Evolutionary conservation across 2,329 filamentous ascomycete genomes (phyloP), one percentile per base, ranked within the genome.

Genomic region (Aspergillus ruber): DNA sequence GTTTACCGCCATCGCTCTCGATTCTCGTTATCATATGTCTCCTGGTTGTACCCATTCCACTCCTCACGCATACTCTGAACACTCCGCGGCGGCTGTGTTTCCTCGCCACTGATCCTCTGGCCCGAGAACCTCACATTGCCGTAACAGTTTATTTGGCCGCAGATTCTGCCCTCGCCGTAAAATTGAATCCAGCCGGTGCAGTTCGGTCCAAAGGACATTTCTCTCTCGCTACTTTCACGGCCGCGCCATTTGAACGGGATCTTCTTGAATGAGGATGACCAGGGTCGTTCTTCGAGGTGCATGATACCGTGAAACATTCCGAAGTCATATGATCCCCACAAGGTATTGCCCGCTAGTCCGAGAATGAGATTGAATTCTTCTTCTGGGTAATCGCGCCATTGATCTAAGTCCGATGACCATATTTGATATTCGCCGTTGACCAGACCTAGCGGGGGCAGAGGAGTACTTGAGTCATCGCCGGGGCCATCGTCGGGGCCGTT

Each of bases 241-340:
- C 53, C 55, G 12, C 55, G 55, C 48, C 52, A 56, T 7, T 43
- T 25, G 39, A 54, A 56, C 2, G 33, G 32, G 3, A 57, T 18
- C 7, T 44, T 6, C 3, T 36, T n/a, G 18, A 45, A 27, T 3
- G 50, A 49, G 10, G 46, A 44, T 8, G 10, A 32, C 10, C 7
- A 46, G 8, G 54, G 54, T 9, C 53, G 51, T 6, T 35, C 2
- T 2, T 45, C 43, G 3, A 57, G 33, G 43, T 33, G 48, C 6
- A 56, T 8, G 21, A 54, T 55, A 10, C 55, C 53, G 18, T 44
- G 42, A 27, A 49, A 51, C 40, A 45, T 50, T 21, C 50, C 51
- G 40, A 57, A 54, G 46, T 56, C 53, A 42, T 54, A 56, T 23
- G 50, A 47, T 6, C 50, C 53, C 55, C 53, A 57, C n/a, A 57